These are phyloP conservation scores for Salicornia ramosissima DNA, from an alignment of 148 eudicot genomes.

Conservation along the genomic window DNA sequence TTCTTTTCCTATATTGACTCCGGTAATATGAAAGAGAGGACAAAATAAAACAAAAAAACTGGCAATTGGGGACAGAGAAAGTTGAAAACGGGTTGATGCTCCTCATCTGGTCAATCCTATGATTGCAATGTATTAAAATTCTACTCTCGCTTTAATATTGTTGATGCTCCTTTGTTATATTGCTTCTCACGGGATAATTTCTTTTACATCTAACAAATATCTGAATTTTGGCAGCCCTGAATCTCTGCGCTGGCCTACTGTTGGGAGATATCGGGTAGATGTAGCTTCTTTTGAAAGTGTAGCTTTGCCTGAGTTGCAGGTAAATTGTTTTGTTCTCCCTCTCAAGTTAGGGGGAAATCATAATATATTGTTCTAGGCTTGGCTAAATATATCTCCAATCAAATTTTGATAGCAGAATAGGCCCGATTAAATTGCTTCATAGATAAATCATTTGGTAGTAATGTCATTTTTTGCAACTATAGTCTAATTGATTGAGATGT, in stretches of 20 bases:
- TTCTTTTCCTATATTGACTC: too few species aligned
- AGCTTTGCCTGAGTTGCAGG: constrained; percentile 88
- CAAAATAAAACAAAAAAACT: too few species aligned
- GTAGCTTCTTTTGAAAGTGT: constrained; percentile 78
- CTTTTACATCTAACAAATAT: constrained; percentile 8
- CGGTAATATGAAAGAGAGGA: too few species aligned
- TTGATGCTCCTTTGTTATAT: too few species aligned
- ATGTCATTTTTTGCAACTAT: not conserved
- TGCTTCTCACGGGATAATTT: not conserved
- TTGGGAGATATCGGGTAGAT: constrained; percentile 80
- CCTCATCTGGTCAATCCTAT: too few species aligned
- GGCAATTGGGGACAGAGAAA: too few species aligned
- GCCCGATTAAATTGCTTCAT: not conserved
- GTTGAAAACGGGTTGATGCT: too few species aligned
- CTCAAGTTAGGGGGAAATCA: not conserved
- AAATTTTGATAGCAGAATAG: not conserved
- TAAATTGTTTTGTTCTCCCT: constrained; percentile 13
- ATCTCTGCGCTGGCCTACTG: constrained; percentile 73
- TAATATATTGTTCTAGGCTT: not conserved
- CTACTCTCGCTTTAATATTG: too few species aligned
- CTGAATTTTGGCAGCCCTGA: constrained; percentile 49
- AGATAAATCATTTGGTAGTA: not conserved
- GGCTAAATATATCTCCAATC: not conserved
- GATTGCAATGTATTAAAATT: too few species aligned
- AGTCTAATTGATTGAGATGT: not conserved